A percentile compares a stretch with the other conserved stretches of the same genome.
Evolutionary conservation across 495 filamentous ascomycete species (phyloP).

Genomic region (Penicillium fimorum): DNA sequence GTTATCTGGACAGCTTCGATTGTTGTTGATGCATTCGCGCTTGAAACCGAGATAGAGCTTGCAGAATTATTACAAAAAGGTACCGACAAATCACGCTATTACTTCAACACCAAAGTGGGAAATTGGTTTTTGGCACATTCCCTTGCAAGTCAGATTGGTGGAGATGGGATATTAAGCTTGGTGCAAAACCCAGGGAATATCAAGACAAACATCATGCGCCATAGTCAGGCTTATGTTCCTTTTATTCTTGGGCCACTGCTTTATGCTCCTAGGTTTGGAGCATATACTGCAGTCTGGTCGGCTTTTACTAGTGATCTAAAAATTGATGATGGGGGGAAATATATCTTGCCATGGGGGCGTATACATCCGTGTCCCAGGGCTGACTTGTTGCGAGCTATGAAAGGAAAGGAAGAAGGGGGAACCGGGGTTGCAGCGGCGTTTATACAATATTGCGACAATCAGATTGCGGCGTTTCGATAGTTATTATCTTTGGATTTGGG

Average conservation of each 20-base stretch:
- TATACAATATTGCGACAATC: conserved; percentile 5
- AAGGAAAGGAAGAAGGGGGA: conserved; percentile 24
- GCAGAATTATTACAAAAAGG: background rate
- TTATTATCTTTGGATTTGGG: background rate
- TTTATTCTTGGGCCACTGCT: conserved; percentile 27
- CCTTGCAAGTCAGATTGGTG: conserved; percentile 9
- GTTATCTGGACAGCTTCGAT: conserved; percentile 15
- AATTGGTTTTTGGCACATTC: conserved; percentile 30
- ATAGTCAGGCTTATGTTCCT: conserved; percentile 8
- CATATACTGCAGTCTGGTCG: conserved; percentile 44
- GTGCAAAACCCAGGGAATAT: conserved; percentile 15
- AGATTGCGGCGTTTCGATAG: background rate
- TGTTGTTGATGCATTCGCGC: conserved; percentile 8
- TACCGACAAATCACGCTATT: conserved; percentile 19
- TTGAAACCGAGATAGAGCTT: conserved; percentile 4
- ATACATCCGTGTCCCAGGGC: conserved; percentile 22
- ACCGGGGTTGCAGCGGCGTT: background rate
- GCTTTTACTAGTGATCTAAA: conserved; percentile 36
- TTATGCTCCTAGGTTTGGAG: conserved; percentile 30
- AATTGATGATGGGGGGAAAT: conserved; percentile 31
- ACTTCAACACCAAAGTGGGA: conserved; percentile 24
- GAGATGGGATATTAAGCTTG: conserved; percentile 30
- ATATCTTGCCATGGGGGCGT: conserved; percentile 45
- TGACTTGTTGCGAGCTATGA: conserved; percentile 33
- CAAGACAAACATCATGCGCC: conserved; percentile 8